Percentiles rank a stretch among this genome's conserved stretches.
Evolutionary conservation across 2,329 filamentous ascomycete genomes (phyloP).

Genomic region (Emergomyces pasteurianus): DNA sequence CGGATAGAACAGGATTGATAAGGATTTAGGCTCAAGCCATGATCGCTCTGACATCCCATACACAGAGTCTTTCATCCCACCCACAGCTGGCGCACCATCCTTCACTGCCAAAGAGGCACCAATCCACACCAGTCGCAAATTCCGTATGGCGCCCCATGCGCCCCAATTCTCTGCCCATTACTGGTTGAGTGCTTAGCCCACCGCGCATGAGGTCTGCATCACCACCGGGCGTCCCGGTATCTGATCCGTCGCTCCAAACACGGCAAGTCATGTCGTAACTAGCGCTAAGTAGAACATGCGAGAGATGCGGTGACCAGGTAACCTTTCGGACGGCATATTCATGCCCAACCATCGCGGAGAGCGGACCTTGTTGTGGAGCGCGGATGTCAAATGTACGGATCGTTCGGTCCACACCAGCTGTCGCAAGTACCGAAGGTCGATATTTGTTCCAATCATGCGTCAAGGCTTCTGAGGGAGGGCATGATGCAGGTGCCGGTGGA

Average conservation of each 20-base stretch:
- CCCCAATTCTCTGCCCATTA: slow-evolving; percentile 59
- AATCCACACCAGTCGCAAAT: slow-evolving; percentile 92
- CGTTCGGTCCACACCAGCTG: slow-evolving; percentile 74
- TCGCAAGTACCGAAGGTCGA: slow-evolving; percentile 68
- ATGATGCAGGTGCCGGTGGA: slow-evolving; percentile 23
- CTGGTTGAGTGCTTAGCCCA: slow-evolving; percentile 27
- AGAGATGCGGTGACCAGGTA: slow-evolving; percentile 88
- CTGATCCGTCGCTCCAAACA: slow-evolving; percentile 75
- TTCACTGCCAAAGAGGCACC: slow-evolving; percentile 91
- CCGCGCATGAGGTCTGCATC: slow-evolving; percentile 29
- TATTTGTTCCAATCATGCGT: slow-evolving; percentile 99
- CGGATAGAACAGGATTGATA: neutral
- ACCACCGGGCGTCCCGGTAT: slow-evolving; percentile 21
- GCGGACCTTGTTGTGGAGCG: slow-evolving; percentile 58
- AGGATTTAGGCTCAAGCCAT: slow-evolving; percentile 34
- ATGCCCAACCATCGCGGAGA: slow-evolving; percentile 68
- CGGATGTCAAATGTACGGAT: slow-evolving; percentile 88
- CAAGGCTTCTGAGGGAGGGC: slow-evolving; percentile 66
- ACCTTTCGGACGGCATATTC: slow-evolving; percentile 80
- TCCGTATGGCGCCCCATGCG: slow-evolving; percentile 90
- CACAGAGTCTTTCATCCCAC: slow-evolving; percentile 82
- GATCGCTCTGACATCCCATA: slow-evolving; percentile 74
- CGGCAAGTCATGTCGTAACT: slow-evolving; percentile 98
- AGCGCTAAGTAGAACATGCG: slow-evolving; percentile 72
- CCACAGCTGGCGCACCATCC: slow-evolving; percentile 92